Base-by-base conservation (phyloP, 169 alveolate species). In the Perkinsus chesapeaki region DNA sequence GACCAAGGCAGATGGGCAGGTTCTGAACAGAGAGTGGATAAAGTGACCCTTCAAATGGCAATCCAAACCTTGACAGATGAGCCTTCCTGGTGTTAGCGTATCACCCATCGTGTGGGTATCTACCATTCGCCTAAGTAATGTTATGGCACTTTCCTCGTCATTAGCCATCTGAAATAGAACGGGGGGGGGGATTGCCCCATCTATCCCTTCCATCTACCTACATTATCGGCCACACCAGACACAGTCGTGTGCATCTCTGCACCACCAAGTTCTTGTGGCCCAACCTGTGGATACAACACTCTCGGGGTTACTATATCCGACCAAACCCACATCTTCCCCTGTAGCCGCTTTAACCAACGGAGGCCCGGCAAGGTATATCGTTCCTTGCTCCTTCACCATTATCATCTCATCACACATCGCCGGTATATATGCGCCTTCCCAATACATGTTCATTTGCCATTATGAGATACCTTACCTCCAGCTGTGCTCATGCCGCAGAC, bases 361-460 rank as follows among this genome's bases (percentile, higher is more conserved):
- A 43, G 98, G 97, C 16, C 97, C 97, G 7, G 96, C 97, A 47
- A 97, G 92, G 93, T 96, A 97, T 73, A 97, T 97, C 38, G 98
- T 96, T 0, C 98, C 99, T 39, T 97, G 96, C 43, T 95, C 94
- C 90, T 94, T 94, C 36, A 97, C 98, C 82, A 96, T 96, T 1
- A 96, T 95, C 92, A 94, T 94, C 93, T 96, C 98, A 93, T 96
- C 98, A 72, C 96, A 72, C 98, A 96, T 95, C 34, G 97, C 97
- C 37, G 99, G 98, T 34, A 97, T 98, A 48, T 97, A 97, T 37
- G 99, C 98, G 39, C 99, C 99, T 31, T 98, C 99, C 5, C 98
- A 60, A 43, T 9, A 43, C 60, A 43, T 43, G 5, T 5, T 9
- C 23, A 9, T 43, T 43, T 9, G 5, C 60, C 60, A 43, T 43